Base-by-base conservation (phyloP, 768 basidiomycete genomes). In the Filobasidium floriforme region DNA sequence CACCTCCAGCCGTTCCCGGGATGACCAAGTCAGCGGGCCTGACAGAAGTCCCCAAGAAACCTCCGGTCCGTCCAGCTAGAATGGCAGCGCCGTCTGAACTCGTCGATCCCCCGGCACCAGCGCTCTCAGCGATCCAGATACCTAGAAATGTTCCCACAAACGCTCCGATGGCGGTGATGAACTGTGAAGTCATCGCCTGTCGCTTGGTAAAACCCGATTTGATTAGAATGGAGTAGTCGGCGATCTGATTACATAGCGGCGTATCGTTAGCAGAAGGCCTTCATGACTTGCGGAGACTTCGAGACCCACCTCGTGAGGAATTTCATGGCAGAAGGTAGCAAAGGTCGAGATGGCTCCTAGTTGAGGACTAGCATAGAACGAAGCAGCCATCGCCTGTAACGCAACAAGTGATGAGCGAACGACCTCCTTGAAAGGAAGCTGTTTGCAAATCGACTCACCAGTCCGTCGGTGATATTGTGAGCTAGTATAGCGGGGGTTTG, bases 401-500 rank as follows among this genome's bases (percentile, higher is more conserved):
- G 51, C 5, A 22, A 37, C 29, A 49, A 24, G 52, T 44, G n/a
- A 24, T 29, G 49, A 15, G n/a, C 49, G 1, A 26, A 28, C 7
- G 37, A 61, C 11, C 32, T 26, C 32, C 29, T 41, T 41, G 51
- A 3, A n/a, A 60, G 37, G 52, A 85, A 87, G 74, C 80, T 89
- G 88, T 88, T 88, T 9, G 32, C 3, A 41, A 5, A 22, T 28
- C 3, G 24, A 32, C 64, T 49, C 37, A 65, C 64, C 60, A 94
- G 83, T 57, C 92, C 92, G 81, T 94, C 92, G n/a, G 91, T 93
- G 72, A 94, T 92, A 76, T 94, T 93, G 75, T 94, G 91, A 59
- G 76, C 65, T 66, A n/a, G 40, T 29, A 28, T 9, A 22, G 10
- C 22, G 6, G 22, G 41, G 18, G 5, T 2, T 4, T 57, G 24